Base-by-base conservation (phyloP, 2,329 filamentous ascomycete genomes). In the Triangularia verruculosa region DNA sequence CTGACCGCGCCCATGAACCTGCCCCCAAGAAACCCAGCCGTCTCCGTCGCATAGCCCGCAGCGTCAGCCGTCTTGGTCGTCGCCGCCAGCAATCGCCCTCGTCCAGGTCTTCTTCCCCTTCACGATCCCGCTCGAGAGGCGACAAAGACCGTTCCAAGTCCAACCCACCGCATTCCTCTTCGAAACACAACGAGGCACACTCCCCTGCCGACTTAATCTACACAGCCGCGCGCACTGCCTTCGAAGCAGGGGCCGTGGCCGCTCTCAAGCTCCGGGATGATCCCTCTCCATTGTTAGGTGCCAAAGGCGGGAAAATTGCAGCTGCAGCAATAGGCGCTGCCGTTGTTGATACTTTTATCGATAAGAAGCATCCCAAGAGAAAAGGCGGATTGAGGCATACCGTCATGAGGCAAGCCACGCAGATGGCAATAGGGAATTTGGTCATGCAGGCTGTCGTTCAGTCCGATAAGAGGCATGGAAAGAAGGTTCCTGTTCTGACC, bases 201-300 rank as follows among this genome's bases (percentile, higher is more conserved):
- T 28, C 62, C 30, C 39, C 28, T 20, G 47, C 24, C 24, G 63
- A 64, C 32, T 54, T 67, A 9, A 17, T 67, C 24, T 53, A 63
- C 32, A 57, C 61, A 13, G 68, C 68, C 5, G 58, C 62, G 9
- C 61, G 60, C 13, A 58, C 58, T 51, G 68, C 68, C 2, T 22
- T 70, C 20, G 68, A 71, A 43, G 70, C 71, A 3, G 72, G 67
- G 12, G 70, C 71, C n/a, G 64, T 68, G 13, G 67, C 70, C 1
- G 71, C 71, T 6, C 54, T 70, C 30, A 70, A 65, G 17, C 62
- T 71, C 24, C 66, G 65, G n/a, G 59, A 67, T 57, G 71, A 72
- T 59, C 68, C 70, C 13, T 64, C 65, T 30, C 69, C 70, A 2
- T 70, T 69, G 64, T 56, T 71, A 6, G 70, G 68, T 4, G 58